Base-by-base conservation (phyloP, 139 green algal species). In the Chlamydomonas incerta region DNA sequence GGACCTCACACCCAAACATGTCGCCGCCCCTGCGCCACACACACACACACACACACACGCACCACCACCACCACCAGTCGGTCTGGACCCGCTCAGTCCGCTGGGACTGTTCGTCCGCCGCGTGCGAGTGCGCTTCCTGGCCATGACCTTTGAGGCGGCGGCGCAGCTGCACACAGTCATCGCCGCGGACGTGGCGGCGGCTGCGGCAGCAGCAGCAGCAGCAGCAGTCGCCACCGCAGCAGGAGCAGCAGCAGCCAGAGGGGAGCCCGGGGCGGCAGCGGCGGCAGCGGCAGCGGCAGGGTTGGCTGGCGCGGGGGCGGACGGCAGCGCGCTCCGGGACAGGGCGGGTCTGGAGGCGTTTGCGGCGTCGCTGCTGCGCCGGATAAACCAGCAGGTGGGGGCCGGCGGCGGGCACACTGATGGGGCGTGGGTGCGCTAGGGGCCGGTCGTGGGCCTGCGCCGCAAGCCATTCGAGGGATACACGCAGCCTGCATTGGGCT, bases 91-190 rank as follows among this genome's bases (percentile, higher is more conserved):
- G 0, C 6, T 23, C 63, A 81, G 63, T 65, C 86, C 86, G 10
- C 41, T 94, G 50, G 91, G 91, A 8, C 58, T 90, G 1, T 92
- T 88, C 72, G 50, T 94, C 26, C 87, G 88, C 29, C 76, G 81
- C 28, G 66, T 79, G 82, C 75, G 80, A 0, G 72, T 85, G 0
- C 37, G 63, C 29, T 91, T 93, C 46, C 69, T 55, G 15, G 20
- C 65, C 21, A 75, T 93, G 68, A 34, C 80, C 29, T 93, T 92
- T 35, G 91, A 94, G 81, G 83, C 50, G 3, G 74, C 80, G 35
- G 72, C 70, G 35, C 41, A n/a, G 37, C 72, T 90, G 24, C 62
- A 34, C 52, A 79, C 52, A 11, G 55, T 26, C 52, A 75, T 85
- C 14, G 67, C 33, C 29, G 23, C 29, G n/a, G 80, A 85, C 34